A percentile compares a stretch with the other conserved stretches of the same genome.
Evolutionary conservation across 148 eudicot species (phyloP).

Genomic region (Chenopodium berlandieri): DNA sequence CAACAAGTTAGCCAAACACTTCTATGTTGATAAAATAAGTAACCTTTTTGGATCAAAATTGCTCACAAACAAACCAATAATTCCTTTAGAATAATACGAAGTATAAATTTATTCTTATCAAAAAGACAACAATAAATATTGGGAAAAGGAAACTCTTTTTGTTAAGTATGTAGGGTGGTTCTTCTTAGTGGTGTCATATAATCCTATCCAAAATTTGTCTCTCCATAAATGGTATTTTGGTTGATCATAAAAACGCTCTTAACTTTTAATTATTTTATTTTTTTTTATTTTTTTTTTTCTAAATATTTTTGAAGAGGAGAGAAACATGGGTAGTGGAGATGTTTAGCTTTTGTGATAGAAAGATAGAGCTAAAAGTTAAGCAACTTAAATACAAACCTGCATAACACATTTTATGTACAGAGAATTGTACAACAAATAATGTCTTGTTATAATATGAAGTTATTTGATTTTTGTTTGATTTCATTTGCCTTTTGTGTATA

Average conservation of each 20-base stretch:
- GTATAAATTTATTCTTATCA: not conserved
- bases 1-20: too few relatives aligned
- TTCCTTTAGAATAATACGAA: not conserved
- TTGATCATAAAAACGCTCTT: not conserved
- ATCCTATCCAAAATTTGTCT: conserved; percentile 33
- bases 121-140: not conserved
- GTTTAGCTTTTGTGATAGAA: conserved; percentile 21
- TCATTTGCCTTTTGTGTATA: conserved; percentile 26
- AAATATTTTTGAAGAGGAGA: conserved; percentile 4
- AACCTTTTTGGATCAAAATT: conserved; percentile 14
- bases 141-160: not conserved
- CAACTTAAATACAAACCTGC: conserved; percentile 26
- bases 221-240: conserved; percentile 20
- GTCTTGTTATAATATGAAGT: conserved; percentile 9
- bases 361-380: conserved; percentile 24
- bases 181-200: conserved; percentile 14
- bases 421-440: conserved; percentile 11
- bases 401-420: conserved; percentile 1
- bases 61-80: conserved; percentile 17
- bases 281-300: too few relatives aligned
- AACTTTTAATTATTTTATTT: too few relatives aligned
- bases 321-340: conserved; percentile 31
- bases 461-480: conserved; percentile 19
- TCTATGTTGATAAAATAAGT: too few relatives aligned
- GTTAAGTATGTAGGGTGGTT: not conserved